Conservation (phyloP, 2,329 filamentous ascomycete genomes). For the Xylaria multiplex region DNA sequence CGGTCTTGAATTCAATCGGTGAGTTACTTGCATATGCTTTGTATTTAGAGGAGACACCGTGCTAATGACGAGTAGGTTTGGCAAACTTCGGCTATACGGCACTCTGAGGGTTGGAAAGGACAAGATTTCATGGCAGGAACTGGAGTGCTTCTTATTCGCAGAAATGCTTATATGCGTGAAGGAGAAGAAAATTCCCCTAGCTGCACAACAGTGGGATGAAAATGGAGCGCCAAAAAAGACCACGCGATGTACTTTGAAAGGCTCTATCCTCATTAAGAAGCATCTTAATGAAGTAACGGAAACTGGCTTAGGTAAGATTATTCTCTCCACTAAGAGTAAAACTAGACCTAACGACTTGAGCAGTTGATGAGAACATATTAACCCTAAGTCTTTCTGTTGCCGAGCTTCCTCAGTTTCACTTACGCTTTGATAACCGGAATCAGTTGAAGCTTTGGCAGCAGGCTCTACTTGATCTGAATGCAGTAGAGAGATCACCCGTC, state of each 20-base stretch:
- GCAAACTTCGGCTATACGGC: conserved; percentile 88
- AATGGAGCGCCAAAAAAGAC: conserved; percentile 68
- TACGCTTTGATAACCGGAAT: conserved; percentile 84
- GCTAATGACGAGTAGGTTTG: conserved; percentile 71
- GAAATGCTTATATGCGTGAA: conserved; percentile 99
- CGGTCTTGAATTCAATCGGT: conserved; percentile 88
- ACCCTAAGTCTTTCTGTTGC: conserved; percentile 90
- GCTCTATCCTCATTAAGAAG: conserved; percentile 97
- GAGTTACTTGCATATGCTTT: conserved; percentile 44
- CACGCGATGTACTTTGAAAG: conserved; percentile 88
- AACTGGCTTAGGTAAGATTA: conserved; percentile 61
- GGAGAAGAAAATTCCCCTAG: conserved; percentile 79
- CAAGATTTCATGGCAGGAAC: conserved; percentile 94
- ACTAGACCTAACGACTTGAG: conserved; percentile 42
- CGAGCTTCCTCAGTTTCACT: conserved; percentile 92
- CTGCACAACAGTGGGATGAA: conserved; percentile 74
- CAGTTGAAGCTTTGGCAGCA: conserved; percentile 93
- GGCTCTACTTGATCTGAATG: conserved; percentile 84
- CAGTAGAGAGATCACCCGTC: conserved; percentile 70
- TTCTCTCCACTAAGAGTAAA: conserved; percentile 40
- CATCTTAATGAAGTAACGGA: conserved; percentile 90
- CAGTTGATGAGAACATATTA: conserved; percentile 80
- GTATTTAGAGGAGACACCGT: background rate
- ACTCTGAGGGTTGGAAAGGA: conserved; percentile 95
- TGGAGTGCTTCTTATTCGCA: conserved; percentile 95